Evolutionary conservation across 2,329 filamentous ascomycete species (phyloP), one percentile per base, ranked within the genome.

Genomic region (Claviceps africana): DNA sequence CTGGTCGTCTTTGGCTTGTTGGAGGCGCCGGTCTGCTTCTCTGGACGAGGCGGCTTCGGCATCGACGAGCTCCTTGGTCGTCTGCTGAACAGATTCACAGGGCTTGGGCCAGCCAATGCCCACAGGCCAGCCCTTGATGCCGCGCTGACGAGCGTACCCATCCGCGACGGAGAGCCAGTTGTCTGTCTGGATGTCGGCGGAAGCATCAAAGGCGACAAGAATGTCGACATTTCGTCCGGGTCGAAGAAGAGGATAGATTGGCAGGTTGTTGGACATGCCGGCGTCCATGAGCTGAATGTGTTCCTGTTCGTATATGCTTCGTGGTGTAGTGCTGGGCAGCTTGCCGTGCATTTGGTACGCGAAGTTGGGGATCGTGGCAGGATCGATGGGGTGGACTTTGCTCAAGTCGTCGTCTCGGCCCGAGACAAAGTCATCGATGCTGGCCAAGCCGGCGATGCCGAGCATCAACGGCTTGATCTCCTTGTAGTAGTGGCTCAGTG

Each of bases 251-350:
- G 93, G 93, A 64, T 98, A 98, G 43, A 97, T 90, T 1, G 93
- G 93, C 9, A 98, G 74, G 62, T 98, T 98, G 65, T 98, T 97
- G 57, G 87, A 94, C 93, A 98, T 98, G 49, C 93, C 93, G 1
- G 93, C 90, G 66, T 98, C 93, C 90, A 96, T 97, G 17, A 91
- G 76, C 57, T 87, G 83, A 19, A 91, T 75, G 64, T 95, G 85
- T 45, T 83, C 75, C 15, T 75, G 76, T 19, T 79, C 73, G 60
- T 86, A 82, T 40, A 95, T 79, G 53, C 81, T 88, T 33, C 83
- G 79, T 0, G 93, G 89, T n/a, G 85, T 85, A 0, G 87, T 86
- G 1, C 78, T 68, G 0, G 88, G 85, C 7, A 98, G 73, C 55
- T 79, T 75, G 13, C 79, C 82, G 59, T 85, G 77, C 82, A 98